Conservation (phyloP, 495 filamentous ascomycete species). For the Bryoglossum gracile region DNA sequence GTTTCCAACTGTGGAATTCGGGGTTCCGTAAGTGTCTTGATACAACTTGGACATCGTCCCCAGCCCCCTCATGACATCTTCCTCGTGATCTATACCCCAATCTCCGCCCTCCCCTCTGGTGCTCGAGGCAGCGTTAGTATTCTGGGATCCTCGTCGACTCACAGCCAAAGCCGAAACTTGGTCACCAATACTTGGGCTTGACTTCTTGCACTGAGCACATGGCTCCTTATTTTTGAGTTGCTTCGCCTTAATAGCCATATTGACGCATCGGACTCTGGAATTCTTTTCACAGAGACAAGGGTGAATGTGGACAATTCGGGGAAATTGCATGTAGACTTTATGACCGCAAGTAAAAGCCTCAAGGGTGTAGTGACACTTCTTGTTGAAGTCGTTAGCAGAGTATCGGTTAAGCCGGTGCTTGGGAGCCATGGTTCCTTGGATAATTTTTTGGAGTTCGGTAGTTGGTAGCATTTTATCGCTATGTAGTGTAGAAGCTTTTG, state of each 20-base stretch:
- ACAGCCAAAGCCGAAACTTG: background rate
- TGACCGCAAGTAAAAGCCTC: background rate
- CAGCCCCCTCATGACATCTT: too few species aligned
- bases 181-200: background rate
- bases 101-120: background rate
- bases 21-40: too few species aligned
- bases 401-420: background rate
- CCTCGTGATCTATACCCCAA: background rate
- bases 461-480: background rate
- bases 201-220: background rate
- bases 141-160: background rate
- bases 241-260: background rate
- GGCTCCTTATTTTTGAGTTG: background rate
- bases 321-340: background rate
- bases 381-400: background rate
- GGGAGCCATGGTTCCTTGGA: background rate
- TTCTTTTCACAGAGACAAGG: background rate
- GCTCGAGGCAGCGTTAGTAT: background rate
- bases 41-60: too few species aligned
- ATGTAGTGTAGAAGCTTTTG: too few species aligned
- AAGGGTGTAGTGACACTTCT: conserved; percentile 4
- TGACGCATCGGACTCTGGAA: background rate
- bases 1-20: too few species aligned
- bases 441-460: background rate
- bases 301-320: background rate